These are phyloP conservation scores for Hypoxylon sp. DNA, from an alignment of 2,329 filamentous ascomycete species.

Conservation along the genomic window DNA sequence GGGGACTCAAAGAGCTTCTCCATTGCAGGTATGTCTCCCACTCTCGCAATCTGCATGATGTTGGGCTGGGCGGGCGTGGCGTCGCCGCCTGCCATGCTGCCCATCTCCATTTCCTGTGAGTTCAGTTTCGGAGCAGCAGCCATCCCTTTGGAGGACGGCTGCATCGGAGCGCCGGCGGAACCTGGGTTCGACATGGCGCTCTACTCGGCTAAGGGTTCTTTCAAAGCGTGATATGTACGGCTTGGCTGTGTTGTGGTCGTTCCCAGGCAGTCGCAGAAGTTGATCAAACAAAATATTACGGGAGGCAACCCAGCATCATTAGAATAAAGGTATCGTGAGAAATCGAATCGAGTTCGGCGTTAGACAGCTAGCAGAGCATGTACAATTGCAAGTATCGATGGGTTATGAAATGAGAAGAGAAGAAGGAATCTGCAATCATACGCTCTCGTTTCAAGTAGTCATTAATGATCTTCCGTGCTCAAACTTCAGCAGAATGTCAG, in stretches of 20 bases:
- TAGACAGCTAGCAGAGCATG: background rate
- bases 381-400: background rate
- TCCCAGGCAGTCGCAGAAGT: background rate
- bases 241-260: conserved; percentile 2
- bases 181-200: conserved; percentile 47
- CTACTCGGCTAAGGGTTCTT: conserved; percentile 45
- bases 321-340: background rate
- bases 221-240: background rate
- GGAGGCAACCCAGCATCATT: conserved; percentile 15
- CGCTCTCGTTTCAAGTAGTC: background rate
- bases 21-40: conserved; percentile 87
- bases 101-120: conserved; percentile 63
- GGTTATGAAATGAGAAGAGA: background rate
- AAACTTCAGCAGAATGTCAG: conserved; percentile 2
- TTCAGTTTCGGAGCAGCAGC: conserved; percentile 64
- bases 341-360: background rate
- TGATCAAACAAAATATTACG: conserved; percentile 16
- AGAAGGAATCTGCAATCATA: conserved; percentile 1
- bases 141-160: conserved; percentile 62
- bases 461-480: conserved; percentile 3
- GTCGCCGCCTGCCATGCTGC: conserved; percentile 54
- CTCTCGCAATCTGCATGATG: conserved; percentile 92
- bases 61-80: conserved; percentile 67
- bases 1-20: conserved; percentile 87
- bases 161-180: conserved; percentile 55